Evolutionary conservation across 2,329 filamentous ascomycete genomes (phyloP).

Genomic region (Penicillium sp.): DNA sequence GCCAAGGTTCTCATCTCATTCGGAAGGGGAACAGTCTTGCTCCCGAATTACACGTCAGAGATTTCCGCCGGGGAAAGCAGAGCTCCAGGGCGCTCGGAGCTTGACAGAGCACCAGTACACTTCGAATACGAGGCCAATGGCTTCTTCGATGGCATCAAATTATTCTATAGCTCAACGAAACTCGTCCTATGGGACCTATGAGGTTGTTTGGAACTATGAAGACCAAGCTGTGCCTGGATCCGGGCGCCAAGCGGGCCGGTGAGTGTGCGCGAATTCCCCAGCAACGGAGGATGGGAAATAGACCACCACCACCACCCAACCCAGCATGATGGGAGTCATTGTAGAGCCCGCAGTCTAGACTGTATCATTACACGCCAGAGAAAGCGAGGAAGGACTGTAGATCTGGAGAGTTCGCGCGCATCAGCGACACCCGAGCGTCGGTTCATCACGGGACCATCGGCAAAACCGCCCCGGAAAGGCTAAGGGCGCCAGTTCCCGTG

Average conservation of each 20-base stretch:
- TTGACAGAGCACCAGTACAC: conserved; percentile 3
- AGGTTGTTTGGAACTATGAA: no score
- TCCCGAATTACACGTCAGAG: conserved; percentile 27
- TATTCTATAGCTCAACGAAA: no score
- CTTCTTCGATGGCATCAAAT: no score
- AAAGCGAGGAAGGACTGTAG: no score
- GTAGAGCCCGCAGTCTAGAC: no score
- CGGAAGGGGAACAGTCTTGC: conserved; percentile 12
- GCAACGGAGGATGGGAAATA: conserved; percentile 8
- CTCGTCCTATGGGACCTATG: no score
- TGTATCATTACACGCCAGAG: no score
- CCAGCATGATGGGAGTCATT: conserved; percentile 2
- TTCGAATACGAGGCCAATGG: no score
- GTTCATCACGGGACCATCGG: conserved; percentile 45
- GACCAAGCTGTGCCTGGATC: conserved; percentile 17
- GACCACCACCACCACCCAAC: conserved; percentile 5
- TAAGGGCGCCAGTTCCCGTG: conserved; percentile 36
- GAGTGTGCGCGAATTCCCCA: conserved; percentile 21
- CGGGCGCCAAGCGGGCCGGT: conserved; percentile 24
- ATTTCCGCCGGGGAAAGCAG: conserved; percentile 19
- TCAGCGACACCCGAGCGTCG: no score
- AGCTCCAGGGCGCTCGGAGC: background rate
- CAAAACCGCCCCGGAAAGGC: conserved; percentile 45
- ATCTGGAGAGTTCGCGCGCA: no score
- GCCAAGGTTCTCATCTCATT: conserved; percentile 10